phyloP scores from a whole-genome alignment of 495 filamentous ascomycete genomes.

The Penicillium atrosanguineum region DNA sequence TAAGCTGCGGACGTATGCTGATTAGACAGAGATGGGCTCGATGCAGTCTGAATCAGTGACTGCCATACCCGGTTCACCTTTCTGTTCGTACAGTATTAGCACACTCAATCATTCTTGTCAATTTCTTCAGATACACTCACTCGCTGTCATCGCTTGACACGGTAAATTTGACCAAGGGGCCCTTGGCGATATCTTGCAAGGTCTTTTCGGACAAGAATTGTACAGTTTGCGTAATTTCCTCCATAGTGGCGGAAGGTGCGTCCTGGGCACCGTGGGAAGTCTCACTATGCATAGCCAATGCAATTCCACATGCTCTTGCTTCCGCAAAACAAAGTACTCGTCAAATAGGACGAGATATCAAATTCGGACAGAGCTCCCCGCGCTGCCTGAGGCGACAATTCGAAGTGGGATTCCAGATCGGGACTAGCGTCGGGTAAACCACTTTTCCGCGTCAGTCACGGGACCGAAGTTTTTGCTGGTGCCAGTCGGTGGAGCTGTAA shows the following conservation, averaged over 20 bases:
- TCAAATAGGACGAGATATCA: conserved; percentile 10
- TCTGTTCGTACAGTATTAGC: conserved; percentile 25
- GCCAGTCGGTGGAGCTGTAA: conserved; percentile 29
- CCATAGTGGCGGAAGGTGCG: conserved; percentile 27
- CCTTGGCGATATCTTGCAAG: conserved; percentile 38
- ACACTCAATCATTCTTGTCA: conserved; percentile 20
- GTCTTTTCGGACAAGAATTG: conserved; percentile 39
- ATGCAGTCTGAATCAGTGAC: conserved; percentile 37
- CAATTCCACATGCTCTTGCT: conserved; percentile 17
- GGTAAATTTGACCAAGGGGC: conserved; percentile 38
- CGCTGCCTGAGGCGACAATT: conserved; percentile 26
- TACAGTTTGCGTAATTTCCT: conserved; percentile 35
- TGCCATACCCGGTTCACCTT: conserved; percentile 39
- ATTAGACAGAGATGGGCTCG: conserved; percentile 35
- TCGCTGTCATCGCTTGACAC: conserved; percentile 32
- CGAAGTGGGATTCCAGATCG: conserved; percentile 22
- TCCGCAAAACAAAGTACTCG: conserved; percentile 3
- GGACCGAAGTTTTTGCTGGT: conserved; percentile 47
- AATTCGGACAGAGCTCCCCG: conserved; percentile 22
- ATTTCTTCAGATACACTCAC: conserved; percentile 31
- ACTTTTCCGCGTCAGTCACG: conserved; percentile 33
- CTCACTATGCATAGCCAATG: conserved; percentile 26
- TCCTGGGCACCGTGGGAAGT: conserved; percentile 8
- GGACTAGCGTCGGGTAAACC: conserved; percentile 30
- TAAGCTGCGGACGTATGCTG: conserved; percentile 42